A percentile compares a stretch with the other conserved stretches of the same genome.
Conservation (phyloP, 2,329 filamentous ascomycete species). For the Claviceps capensis region DNA sequence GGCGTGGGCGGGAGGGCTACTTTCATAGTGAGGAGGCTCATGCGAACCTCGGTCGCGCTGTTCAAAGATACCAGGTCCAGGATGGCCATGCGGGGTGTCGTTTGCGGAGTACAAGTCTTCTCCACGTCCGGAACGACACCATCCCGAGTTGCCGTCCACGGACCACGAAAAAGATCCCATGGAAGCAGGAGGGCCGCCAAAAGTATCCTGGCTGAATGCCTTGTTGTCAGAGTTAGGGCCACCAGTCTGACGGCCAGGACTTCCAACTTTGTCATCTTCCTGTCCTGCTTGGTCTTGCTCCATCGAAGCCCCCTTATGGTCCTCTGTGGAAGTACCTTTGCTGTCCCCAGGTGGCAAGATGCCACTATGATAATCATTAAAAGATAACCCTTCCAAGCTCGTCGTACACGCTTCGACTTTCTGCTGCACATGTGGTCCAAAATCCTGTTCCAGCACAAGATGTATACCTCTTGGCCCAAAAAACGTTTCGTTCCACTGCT, state of each 20-base stretch:
- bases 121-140: constrained; percentile 6
- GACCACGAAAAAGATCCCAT: neutral
- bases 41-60: constrained; percentile 8
- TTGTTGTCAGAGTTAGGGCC: neutral
- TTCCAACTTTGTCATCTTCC: neutral
- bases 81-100: neutral
- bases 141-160: neutral
- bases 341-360: constrained; percentile 14
- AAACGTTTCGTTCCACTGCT: constrained; percentile 45
- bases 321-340: constrained; percentile 20
- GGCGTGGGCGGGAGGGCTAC: constrained; percentile 2
- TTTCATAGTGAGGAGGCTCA: neutral
- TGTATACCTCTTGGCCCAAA: constrained; percentile 36
- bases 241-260: neutral
- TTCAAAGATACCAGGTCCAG: neutral
- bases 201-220: neutral
- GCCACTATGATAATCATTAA: constrained; percentile 21
- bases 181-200: neutral
- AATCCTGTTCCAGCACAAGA: constrained; percentile 20
- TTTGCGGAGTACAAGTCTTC: neutral
- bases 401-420: constrained; percentile 5
- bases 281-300: neutral
- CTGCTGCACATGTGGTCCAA: constrained; percentile 5
- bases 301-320: neutral
- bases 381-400: constrained; percentile 20